Base-by-base conservation (phyloP, 257 asterid species). In the Fraxinus cuspidata region DNA sequence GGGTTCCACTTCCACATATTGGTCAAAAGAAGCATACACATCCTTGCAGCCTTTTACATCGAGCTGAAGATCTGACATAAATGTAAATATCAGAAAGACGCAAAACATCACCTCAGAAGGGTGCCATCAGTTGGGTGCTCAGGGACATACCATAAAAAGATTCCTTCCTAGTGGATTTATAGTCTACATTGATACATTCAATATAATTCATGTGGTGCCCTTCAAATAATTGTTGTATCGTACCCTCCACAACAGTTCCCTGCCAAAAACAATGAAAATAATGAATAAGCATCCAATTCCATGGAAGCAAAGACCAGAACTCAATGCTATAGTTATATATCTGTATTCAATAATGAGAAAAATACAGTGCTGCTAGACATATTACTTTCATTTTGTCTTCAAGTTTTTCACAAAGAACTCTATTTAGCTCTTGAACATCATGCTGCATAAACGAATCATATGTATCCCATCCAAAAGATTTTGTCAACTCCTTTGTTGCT, bases 211-310 rank as follows among this genome's bases (percentile, higher is more conserved):
- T 90, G 80, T 90, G 94, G 79, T 92, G 96, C 82, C 97, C 97
- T 85, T 92, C 97, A 84, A 92, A 90, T 82, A 92, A 88, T 77
- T 88, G 85, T 79, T 92, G 95, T 83, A 92, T 92, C 34, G 96
- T 89, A 78, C 97, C 97, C 84, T 92, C 97, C 53, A 92, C 96
- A 69, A 88, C 96, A 67, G 97, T 92, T 77, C 96, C 90, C 97
- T 91, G 86, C 70, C 29, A 74, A 77, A 82, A 75, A 69, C 73
- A 51, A 64, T 75, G 56, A 71, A 60, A 69, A 44, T 56, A 47
- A 32, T 19, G 44, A 73, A 66, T 38, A 68, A 73, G 79, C 29
- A 74, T 15, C 31, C 25, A 53, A 60, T 44, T 38, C 63, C 40
- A 56, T 6, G 35, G 47, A 56, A 77, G 65, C 77, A 70, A 70